Conservation (phyloP, 1,284 basidiomycete genomes). For the Fomitopsis betulina region DNA sequence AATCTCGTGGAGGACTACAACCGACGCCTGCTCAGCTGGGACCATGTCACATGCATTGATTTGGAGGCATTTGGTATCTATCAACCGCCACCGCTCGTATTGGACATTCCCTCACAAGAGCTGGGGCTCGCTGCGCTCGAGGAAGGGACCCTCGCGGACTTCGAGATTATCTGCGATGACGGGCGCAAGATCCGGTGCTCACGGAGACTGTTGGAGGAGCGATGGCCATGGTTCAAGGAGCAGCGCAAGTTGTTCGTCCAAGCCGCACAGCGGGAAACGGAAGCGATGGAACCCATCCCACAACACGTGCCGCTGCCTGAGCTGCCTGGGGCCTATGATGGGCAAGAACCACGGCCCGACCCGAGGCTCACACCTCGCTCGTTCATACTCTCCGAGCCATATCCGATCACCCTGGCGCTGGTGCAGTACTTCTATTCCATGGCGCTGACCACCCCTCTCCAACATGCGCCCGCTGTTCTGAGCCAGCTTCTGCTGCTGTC, state of each 20-base stretch:
- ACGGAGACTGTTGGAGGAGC: conserved; percentile 73
- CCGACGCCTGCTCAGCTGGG: conserved; percentile 84
- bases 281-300: conserved; percentile 51
- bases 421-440: conserved; percentile 92
- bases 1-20: conserved; percentile 92
- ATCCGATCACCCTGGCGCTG: conserved; percentile 83
- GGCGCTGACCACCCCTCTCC: conserved; percentile 82
- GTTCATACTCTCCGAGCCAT: conserved; percentile 83
- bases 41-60: conserved; percentile 87
- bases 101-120: conserved; percentile 71
- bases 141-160: conserved; percentile 75
- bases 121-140: conserved; percentile 77
- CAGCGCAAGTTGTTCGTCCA: conserved; percentile 58
- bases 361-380: conserved; percentile 76
- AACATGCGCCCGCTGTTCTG: conserved; percentile 86
- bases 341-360: conserved; percentile 52
- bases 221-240: conserved; percentile 93
- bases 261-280: conserved; percentile 48
- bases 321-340: conserved; percentile 42
- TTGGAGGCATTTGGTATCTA: conserved; percentile 94
- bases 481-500: conserved; percentile 84
- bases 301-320: conserved; percentile 58
- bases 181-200: conserved; percentile 81
- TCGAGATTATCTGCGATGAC: conserved; percentile 90
- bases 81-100: conserved; percentile 69